A percentile compares a stretch with the other conserved stretches of the same genome.
phyloP scores from a whole-genome alignment of 1,284 basidiomycete species.

The Cystobasidium sp. region DNA sequence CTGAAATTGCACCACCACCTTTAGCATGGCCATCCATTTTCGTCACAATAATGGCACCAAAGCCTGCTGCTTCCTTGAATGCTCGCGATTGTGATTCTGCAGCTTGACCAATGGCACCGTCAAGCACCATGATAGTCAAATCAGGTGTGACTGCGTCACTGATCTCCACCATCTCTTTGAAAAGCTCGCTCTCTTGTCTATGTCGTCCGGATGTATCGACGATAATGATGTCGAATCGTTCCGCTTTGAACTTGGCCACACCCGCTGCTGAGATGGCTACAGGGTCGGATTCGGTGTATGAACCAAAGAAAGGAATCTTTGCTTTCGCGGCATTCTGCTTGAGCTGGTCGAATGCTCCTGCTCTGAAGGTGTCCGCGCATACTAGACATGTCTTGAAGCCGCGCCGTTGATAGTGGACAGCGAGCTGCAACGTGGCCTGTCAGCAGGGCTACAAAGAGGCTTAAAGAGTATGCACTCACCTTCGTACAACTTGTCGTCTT shows the following conservation, averaged over 20 bases:
- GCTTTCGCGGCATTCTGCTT: slow-evolving; percentile 95
- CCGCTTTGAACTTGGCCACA: slow-evolving; percentile 95
- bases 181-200: slow-evolving; percentile 95
- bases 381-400: slow-evolving; percentile 98
- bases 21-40: slow-evolving; percentile 99
- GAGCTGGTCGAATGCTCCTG: slow-evolving; percentile 95
- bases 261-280: slow-evolving; percentile 92
- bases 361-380: slow-evolving; percentile 99
- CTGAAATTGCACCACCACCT: slow-evolving; percentile 98
- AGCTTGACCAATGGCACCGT: slow-evolving; percentile 76
- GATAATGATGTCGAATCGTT: slow-evolving; percentile 97
- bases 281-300: slow-evolving; percentile 98
- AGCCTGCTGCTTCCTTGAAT: slow-evolving; percentile 97
- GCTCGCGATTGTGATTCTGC: slow-evolving; percentile 94
- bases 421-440: slow-evolving; percentile 62
- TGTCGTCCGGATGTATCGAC: slow-evolving; percentile 98
- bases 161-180: slow-evolving; percentile 98
- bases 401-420: slow-evolving; percentile 95
- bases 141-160: slow-evolving; percentile 84
- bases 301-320: slow-evolving; percentile 98
- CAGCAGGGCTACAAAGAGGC: neutral
- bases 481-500: slow-evolving; percentile 99
- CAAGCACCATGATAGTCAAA: slow-evolving; percentile 60
- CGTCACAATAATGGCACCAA: slow-evolving; percentile 98
- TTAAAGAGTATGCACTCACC: slow-evolving; percentile 46